Evolutionary conservation across 1,284 basidiomycete species (phyloP).

Genomic region (Exobasidium cylindrosporum): DNA sequence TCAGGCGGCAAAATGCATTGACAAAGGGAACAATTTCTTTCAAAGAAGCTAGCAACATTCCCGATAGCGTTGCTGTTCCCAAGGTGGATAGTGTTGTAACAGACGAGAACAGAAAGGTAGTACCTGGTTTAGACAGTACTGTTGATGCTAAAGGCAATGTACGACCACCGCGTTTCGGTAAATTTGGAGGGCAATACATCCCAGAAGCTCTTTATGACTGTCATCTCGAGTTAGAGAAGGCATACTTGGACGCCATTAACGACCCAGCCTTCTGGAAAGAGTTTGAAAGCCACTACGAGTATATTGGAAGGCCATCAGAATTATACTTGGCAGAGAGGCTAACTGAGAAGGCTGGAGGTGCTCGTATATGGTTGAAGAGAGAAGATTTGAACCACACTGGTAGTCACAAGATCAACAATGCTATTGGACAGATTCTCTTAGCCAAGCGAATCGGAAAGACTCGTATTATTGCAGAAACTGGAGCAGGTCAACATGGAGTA

Average conservation of each 20-base stretch:
- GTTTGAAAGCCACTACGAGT: conserved; percentile 81
- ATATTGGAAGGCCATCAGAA: conserved; percentile 75
- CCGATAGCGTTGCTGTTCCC: conserved; percentile 35
- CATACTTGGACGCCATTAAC: conserved; percentile 77
- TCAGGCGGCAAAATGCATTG: conserved; percentile 41
- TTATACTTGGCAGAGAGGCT: conserved; percentile 73
- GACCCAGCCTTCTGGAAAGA: conserved; percentile 94
- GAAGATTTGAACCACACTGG: conserved; percentile 71
- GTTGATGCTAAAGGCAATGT: conserved; percentile 37
- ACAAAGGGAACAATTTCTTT: conserved; percentile 19
- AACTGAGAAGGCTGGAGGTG: conserved; percentile 75
- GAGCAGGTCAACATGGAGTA: conserved; percentile 97
- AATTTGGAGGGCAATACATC: conserved; percentile 95
- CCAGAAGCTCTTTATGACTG: conserved; percentile 91
- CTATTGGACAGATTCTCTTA: conserved; percentile 67
- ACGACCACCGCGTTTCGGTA: conserved; percentile 76
- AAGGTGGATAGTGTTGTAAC: conserved; percentile 44
- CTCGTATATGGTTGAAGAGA: conserved; percentile 96
- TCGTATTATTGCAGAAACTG: conserved; percentile 96
- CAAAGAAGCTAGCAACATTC: conserved; percentile 31
- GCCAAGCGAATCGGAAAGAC: conserved; percentile 90
- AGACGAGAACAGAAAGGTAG: conserved; percentile 28
- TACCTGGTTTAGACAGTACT: conserved; percentile 39
- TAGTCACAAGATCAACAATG: conserved; percentile 56
- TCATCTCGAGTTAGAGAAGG: conserved; percentile 82